Evolutionary conservation across 176 grass and related monocot genomes (phyloP).

Genomic region (Echinochloa phyllopogon): DNA sequence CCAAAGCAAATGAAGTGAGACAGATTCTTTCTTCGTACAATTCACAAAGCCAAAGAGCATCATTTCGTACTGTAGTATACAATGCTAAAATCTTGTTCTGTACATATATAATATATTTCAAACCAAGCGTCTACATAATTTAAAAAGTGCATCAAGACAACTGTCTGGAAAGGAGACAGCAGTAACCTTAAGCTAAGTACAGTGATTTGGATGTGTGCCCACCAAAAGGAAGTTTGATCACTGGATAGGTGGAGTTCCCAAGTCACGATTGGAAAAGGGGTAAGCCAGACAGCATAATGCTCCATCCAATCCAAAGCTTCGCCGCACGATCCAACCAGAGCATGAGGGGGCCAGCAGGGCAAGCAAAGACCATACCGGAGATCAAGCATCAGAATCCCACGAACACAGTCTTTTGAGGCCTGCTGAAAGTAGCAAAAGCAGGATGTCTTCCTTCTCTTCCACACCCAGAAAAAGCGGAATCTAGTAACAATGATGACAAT

Average conservation of each 20-base stretch:
- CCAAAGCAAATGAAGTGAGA: constrained; percentile 38
- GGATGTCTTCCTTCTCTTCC: constrained; percentile 46
- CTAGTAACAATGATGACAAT: constrained; percentile 37
- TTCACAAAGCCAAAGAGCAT: constrained; percentile 34
- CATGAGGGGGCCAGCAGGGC: constrained; percentile 17
- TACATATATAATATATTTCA: constrained; percentile 20
- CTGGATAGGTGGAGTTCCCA: constrained; percentile 35
- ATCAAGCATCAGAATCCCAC: constrained; percentile 50
- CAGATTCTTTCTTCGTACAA: constrained; percentile 37
- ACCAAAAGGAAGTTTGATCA: constrained; percentile 33
- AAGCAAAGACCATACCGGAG: constrained; percentile 38
- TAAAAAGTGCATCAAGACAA: constrained; percentile 1
- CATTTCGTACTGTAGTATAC: constrained; percentile 18
- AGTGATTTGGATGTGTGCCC: constrained; percentile 33
- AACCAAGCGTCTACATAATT: constrained; percentile 32
- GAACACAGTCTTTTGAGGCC: constrained; percentile 41
- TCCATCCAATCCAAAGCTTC: constrained; percentile 49
- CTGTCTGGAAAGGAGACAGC: constrained; percentile 22
- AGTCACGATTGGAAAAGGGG: constrained; percentile 35
- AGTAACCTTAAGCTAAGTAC: constrained; percentile 14
- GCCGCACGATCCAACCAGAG: constrained; percentile 13
- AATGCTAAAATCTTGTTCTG: constrained; percentile 18
- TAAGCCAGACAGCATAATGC: constrained; percentile 42
- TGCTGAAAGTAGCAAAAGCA: constrained; percentile 53
- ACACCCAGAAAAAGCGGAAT: constrained; percentile 38